Evolutionary conservation across 2,329 filamentous ascomycete genomes (phyloP).

Genomic region (Lachnellula hyalina): DNA sequence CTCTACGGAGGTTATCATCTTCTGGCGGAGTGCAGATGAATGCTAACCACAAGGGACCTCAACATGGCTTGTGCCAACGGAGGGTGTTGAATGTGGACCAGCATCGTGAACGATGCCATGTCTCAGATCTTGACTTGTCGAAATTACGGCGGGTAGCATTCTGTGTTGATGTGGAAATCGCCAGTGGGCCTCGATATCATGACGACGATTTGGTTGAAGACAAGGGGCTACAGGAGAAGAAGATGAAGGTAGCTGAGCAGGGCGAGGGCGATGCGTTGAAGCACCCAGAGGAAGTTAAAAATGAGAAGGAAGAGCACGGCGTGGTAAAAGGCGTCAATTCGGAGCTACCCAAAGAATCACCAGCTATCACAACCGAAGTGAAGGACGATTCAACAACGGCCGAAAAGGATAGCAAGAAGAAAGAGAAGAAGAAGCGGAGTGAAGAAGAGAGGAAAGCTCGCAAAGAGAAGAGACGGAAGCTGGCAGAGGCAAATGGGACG

Average conservation of each 20-base stretch:
- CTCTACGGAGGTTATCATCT: conserved; percentile 77
- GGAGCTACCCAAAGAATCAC: conserved; percentile 33
- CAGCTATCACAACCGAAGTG: conserved; percentile 27
- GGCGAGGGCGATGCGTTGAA: conserved; percentile 72
- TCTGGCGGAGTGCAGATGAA: conserved; percentile 41
- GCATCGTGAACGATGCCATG: conserved; percentile 70
- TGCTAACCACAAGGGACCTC: conserved; percentile 40
- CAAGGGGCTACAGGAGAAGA: conserved; percentile 44
- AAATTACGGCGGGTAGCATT: conserved; percentile 89
- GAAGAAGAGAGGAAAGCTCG: conserved; percentile 89
- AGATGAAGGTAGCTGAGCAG: conserved; percentile 61
- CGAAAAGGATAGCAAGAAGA: conserved; percentile 58
- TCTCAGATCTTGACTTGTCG: conserved; percentile 71
- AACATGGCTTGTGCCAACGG: conserved; percentile 72
- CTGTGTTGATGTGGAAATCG: conserved; percentile 95
- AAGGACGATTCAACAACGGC: conserved; percentile 15
- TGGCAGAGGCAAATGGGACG: conserved; percentile 81
- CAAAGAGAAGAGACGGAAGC: conserved; percentile 79
- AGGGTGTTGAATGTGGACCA: conserved; percentile 80
- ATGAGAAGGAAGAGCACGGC: conserved; percentile 48
- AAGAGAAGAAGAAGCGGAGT: conserved; percentile 93
- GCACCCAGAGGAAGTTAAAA: conserved; percentile 53
- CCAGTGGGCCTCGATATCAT: conserved; percentile 72
- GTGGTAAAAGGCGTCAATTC: conserved; percentile 41
- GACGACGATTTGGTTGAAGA: conserved; percentile 49